Percentiles rank a stretch among this genome's conserved stretches.
Evolutionary conservation across 208 protist species (phyloP).

Genomic region (Wallacemonas collosoma): DNA sequence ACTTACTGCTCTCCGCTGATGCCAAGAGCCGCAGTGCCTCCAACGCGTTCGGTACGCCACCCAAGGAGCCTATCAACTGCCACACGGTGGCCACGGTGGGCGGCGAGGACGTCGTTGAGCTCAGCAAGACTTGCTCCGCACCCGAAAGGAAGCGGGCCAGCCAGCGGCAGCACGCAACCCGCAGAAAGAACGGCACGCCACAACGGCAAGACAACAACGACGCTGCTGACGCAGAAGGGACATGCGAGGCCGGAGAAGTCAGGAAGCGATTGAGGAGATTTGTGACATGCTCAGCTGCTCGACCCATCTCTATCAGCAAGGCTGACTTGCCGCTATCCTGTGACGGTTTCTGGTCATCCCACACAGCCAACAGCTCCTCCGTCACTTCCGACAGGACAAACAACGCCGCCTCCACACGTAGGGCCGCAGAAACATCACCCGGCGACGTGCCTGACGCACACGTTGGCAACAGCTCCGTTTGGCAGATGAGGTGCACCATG

Average conservation of each 20-base stretch:
- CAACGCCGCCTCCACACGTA: constrained; percentile 29
- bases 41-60: constrained; percentile 22
- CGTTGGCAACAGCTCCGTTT: neutral
- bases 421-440: neutral
- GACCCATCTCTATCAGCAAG: too few species aligned
- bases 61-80: constrained; percentile 11
- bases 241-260: too few species aligned
- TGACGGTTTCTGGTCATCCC: neutral
- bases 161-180: constrained; percentile 17
- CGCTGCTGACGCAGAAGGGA: too few species aligned
- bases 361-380: constrained; percentile 30
- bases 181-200: constrained; percentile 33
- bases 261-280: too few species aligned
- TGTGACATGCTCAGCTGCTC: too few species aligned
- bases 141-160: neutral
- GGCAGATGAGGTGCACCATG: neutral
- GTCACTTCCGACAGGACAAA: constrained; percentile 44
- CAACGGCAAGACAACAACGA: too few species aligned
- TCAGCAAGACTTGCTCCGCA: neutral
- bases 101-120: neutral
- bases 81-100: constrained; percentile 9
- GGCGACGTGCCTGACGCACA: neutral
- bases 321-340: too few species aligned
- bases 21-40: constrained; percentile 20
- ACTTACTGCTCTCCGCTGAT: constrained; percentile 31